Conservation (phyloP, 202 grass and related monocot genomes). For the Brachypodium distachyon region DNA sequence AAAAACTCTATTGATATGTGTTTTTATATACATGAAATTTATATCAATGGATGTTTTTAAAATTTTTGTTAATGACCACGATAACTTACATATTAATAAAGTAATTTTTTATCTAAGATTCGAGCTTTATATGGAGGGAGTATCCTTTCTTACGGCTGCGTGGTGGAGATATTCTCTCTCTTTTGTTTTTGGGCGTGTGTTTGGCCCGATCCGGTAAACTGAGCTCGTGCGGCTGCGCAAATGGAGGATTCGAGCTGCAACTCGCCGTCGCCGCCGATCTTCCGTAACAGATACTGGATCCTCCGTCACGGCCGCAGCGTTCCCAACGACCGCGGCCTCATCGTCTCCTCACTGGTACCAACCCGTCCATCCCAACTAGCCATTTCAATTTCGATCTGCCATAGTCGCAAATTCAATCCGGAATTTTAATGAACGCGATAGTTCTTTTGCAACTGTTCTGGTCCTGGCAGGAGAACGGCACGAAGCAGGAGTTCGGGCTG, state of each 20-base stretch:
- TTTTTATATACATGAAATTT: no score
- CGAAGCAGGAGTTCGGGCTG: slow-evolving; percentile 57
- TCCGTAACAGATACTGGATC: slow-evolving; percentile 72
- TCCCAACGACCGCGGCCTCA: slow-evolving; percentile 75
- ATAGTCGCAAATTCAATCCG: not conserved
- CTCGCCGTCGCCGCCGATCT: not conserved
- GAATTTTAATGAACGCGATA: not conserved
- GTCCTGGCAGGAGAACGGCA: slow-evolving; percentile 61
- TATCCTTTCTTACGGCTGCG: no score
- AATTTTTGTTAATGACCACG: no score
- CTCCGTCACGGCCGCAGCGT: slow-evolving; percentile 77
- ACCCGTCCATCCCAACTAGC: not conserved
- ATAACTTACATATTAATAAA: no score
- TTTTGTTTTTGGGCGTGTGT: no score
- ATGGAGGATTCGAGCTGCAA: slow-evolving; percentile 5
- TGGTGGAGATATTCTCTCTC: no score
- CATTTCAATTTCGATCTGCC: not conserved
- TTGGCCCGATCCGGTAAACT: no score
- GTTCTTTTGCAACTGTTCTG: no score
- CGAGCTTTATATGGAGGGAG: no score
- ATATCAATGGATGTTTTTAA: no score
- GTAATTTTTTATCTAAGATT: no score
- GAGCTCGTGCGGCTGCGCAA: not conserved
- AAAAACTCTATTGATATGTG: no score
- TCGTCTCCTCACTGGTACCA: slow-evolving; percentile 81